Evolutionary conservation across 345 rosid genomes (phyloP), one percentile per base, ranked within the genome.

Genomic region (Citrus medica): DNA sequence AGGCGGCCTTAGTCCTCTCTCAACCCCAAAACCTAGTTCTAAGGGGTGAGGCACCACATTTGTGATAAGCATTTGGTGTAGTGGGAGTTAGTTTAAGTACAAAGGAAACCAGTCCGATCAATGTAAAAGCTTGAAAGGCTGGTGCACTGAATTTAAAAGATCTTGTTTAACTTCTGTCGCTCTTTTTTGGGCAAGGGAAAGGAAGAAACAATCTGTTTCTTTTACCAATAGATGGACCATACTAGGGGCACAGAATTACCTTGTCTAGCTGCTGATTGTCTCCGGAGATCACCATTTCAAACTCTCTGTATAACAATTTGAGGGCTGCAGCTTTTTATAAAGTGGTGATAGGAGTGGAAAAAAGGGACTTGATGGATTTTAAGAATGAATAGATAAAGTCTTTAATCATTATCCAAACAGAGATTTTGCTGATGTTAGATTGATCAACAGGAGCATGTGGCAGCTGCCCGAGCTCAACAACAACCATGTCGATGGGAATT

Each of bases 401-500:
- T 0, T 33, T 28, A 27, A 21, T 79, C 5, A 1, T 38, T 25
- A 22, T n/a, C 42, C 6, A 59, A 68, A 27, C 27, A 17, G 35
- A 32, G 38, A 33, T 19, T 73, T 56, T 69, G 66, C 58, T 67
- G 14, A 6, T 27, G 7, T 69, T 42, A 25, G 71, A 37, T 42
- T 78, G 69, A 71, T 80, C 16, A 22, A 74, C 90, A 95, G 97
- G 97, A 79, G 98, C 99, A 32, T 93, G 99, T 80, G 96, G 81
- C 64, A 93, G 92, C 78, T 93, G 98, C 69, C 98, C 97, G 21
- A 95, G 97, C 84, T 95, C 97, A 70, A 90, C 94, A 55, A 93
- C 98, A 13, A 92, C 97, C 71, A 95, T 95, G 98, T 92, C 89
- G 70, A 90, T 95, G 99, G 97, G 98, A 75, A 93, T 95, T 73